Evolutionary conservation across 2,329 filamentous ascomycete species (phyloP), one percentile per base, ranked within the genome.

Genomic region (Thermothelomyces thermophilus): DNA sequence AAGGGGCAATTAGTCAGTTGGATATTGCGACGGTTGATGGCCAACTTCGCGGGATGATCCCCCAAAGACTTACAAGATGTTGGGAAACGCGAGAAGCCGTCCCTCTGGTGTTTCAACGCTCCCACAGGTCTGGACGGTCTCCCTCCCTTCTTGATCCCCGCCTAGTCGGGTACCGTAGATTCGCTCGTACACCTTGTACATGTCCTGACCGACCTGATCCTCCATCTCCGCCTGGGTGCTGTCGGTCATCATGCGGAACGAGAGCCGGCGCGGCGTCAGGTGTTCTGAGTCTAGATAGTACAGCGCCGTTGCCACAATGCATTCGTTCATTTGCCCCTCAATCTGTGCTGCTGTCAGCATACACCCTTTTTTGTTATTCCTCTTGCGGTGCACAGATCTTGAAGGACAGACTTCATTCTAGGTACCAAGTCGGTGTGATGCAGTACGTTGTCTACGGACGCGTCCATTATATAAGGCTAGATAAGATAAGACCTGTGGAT

Each of bases 241-340:
- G 11, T 60, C 53, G 6, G 63, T 54, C 2, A 59, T 52, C 24
- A 66, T 68, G 17, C 63, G 71, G 64, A 79, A 80, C 6, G 63
- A 56, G 8, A 80, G 67, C 6, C 52, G 51, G 41, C 65, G 67
- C 3, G 67, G 60, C 0, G 70, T 70, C 39, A 80, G 68, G 58
- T 82, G 82, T 0, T 74, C 68, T 33, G 62, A 66, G 54, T 76
- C 72, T 52, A 75, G 73, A 60, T 76, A 76, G 62, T 77, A 76
- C 13, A 81, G 62, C 2, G 76, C 72, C 0, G 76, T 75, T 5
- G 74, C 78, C 54, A 70, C 70, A 46, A 82, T 79, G 54, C 73
- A 72, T 59, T 82, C 78, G 50, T 80, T 79, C 50, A 67, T 52
- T n/a, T n/a, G n/a, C n/a, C n/a, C n/a, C n/a, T n/a, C n/a, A n/a